These are phyloP conservation scores for Aphanoascus verrucosus DNA, from an alignment of 2,329 filamentous ascomycete species.

Conservation along the genomic window DNA sequence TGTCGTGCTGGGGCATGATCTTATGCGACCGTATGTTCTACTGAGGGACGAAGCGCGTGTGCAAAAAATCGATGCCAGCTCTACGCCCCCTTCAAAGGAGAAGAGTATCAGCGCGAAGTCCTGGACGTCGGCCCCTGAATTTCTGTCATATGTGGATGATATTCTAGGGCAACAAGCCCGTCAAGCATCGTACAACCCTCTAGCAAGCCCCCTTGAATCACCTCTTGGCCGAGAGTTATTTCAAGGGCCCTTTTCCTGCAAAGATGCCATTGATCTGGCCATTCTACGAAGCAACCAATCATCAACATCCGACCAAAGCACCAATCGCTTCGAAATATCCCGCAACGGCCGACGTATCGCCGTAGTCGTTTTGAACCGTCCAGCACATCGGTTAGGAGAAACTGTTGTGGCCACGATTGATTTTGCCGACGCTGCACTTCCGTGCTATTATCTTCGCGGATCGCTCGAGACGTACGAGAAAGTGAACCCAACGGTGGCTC, in stretches of 20 bases:
- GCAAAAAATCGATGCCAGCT: conserved; percentile 38
- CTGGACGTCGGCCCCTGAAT: conserved; percentile 49
- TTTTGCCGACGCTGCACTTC: conserved; percentile 64
- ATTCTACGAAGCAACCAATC: conserved; percentile 72
- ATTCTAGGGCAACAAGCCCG: conserved; percentile 50
- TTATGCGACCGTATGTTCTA: conserved; percentile 88
- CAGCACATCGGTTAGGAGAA: conserved; percentile 82
- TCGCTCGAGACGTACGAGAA: conserved; percentile 80
- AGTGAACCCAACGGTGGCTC: conserved; percentile 66
- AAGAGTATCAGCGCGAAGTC: conserved; percentile 35
- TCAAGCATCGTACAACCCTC: conserved; percentile 45
- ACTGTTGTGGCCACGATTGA: conserved; percentile 74
- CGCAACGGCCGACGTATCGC: conserved; percentile 86
- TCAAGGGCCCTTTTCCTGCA: conserved; percentile 41
- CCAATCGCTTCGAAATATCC: conserved; percentile 92
- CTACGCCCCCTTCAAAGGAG: conserved; percentile 30
- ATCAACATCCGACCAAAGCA: conserved; percentile 58
- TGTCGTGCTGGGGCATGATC: conserved; percentile 80
- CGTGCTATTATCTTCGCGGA: conserved; percentile 75
- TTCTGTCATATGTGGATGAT: conserved; percentile 66
- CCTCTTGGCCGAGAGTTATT: conserved; percentile 41
- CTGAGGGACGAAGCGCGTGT: conserved; percentile 71
- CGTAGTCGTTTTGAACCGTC: conserved; percentile 76
- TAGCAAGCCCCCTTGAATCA: conserved; percentile 64
- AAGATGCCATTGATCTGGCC: conserved; percentile 80